Base-by-base conservation (phyloP, 345 rosid species). In the Gossypium ekmanianum region DNA sequence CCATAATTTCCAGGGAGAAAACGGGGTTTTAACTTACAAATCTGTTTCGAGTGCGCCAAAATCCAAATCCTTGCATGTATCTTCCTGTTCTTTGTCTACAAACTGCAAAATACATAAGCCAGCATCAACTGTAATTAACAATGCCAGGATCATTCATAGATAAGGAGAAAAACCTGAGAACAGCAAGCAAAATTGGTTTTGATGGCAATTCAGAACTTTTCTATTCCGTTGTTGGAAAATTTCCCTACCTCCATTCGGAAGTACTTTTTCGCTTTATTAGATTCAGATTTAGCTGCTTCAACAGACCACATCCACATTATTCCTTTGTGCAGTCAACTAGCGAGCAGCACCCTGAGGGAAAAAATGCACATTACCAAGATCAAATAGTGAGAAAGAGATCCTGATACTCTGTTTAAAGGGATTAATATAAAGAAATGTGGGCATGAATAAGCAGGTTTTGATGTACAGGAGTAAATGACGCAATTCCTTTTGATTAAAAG, bases 21-120 rank as follows among this genome's bases (percentile, higher is more conserved):
- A 55, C 3, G 43, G 17, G 66, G 61, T 74, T 72, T 39, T n/a
- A 47, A 89, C 97, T 91, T 89, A 91, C 97, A 80, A 82, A 91
- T 75, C 93, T 93, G 22, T 82, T 85, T 87, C 91, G 7, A 89
- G 80, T 14, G 93, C 92, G 78, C 86, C 83, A 79, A 88, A 77
- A 79, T 91, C 93, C 83, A 84, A 79, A 79, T 88, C 90, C 69
- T 85, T 92, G 48, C 85, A 84, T 0, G 75, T 74, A 63, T 84
- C 87, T 82, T 87, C 90, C 79, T 84, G 80, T 74, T 89, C 88
- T 81, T 84, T 87, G 64, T 81, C 81, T 72, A 87, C 50, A 76
- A 88, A 85, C 97, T 91, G 88, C 56, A 81, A 41, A 10, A n/a
- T 14, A 14, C 45, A 11, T 5, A 65, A n/a, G 47, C 27, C 6